Evolutionary conservation across 2,329 filamentous ascomycete genomes (phyloP), one percentile per base, ranked within the genome.

Genomic region (Botryosphaeria dothidea): DNA sequence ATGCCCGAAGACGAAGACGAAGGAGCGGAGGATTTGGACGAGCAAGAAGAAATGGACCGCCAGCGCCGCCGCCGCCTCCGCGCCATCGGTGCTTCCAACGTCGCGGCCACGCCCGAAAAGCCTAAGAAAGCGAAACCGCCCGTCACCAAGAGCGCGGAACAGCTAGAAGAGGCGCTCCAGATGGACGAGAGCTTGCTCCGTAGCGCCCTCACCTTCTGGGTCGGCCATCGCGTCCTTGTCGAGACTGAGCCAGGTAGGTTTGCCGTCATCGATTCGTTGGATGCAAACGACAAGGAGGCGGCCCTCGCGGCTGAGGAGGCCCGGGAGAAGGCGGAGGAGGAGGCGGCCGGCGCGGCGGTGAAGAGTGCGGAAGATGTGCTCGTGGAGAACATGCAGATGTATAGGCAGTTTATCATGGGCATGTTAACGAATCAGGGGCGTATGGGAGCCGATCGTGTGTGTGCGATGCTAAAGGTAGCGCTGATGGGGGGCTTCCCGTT

Each of bases 391-490:
- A 87, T 86, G 76, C 82, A 84, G 48, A 85, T 97, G 43, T 97
- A 97, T 78, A 92, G 91, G 87, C 90, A 93, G 72, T 98, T 97
- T 75, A 93, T 99, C 66, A 83, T 93, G 65, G 92, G 92, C 60
- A 98, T 99, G 95, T 81, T 99, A 78, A 97, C 92, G 67, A 97
- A 97, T 77, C 90, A 92, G 71, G 90, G 90, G 19, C 87, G 90
- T 29, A 95, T 97, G 91, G 89, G 91, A 58, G 81, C 93, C 66
- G 84, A 84, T 64, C 87, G 93, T 74, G 96, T 99, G 69, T 85
- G 88, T 8, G 96, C 93, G 90, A 97, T 98, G 92, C 85, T 99
- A 84, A 92, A 92, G 79, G 94, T 98, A 85, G 85, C 94, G 66
- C 88, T 97, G 61, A 87, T 91, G 0, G 92, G 92, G 13, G 93